Percentiles rank a stretch among this genome's conserved stretches.
Conservation (phyloP, 768 basidiomycete genomes). For the Kondoa subrosea region DNA sequence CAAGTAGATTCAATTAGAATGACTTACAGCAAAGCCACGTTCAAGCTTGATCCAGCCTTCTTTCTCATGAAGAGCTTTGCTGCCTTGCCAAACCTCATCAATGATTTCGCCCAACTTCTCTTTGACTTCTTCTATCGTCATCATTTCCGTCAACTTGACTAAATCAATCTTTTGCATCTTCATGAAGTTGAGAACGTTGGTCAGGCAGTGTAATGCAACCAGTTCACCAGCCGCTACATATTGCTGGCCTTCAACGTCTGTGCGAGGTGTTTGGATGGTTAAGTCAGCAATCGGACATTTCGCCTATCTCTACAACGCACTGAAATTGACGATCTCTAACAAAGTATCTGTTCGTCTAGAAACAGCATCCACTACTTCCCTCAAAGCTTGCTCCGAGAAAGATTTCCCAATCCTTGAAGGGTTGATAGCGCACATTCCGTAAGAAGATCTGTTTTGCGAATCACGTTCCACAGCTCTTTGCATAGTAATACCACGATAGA, state of each 20-base stretch:
- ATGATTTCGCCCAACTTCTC: constrained; percentile 90
- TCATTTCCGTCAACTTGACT: constrained; percentile 68
- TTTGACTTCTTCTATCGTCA: constrained; percentile 79
- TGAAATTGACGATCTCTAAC: constrained; percentile 96
- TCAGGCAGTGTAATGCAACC: constrained; percentile 76
- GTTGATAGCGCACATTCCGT: constrained; percentile 99
- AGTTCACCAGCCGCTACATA: constrained; percentile 98
- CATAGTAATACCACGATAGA: constrained; percentile 99
- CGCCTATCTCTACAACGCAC: no score
- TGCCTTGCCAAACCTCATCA: constrained; percentile 56
- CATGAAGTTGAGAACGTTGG: constrained; percentile 58
- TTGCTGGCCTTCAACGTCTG: constrained; percentile 73
- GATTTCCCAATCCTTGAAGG: constrained; percentile 84
- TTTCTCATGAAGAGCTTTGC: constrained; percentile 56
- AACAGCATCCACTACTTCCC: constrained; percentile 90
- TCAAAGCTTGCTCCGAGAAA: constrained; percentile 86
- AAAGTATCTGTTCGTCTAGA: constrained; percentile 56
- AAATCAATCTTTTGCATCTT: constrained; percentile 67
- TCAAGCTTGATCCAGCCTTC: constrained; percentile 87
- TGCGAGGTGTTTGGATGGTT: constrained; percentile 16
- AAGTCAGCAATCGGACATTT: background rate
- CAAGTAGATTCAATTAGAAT: no score
- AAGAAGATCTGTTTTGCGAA: constrained; percentile 76
- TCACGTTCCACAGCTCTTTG: constrained; percentile 97
- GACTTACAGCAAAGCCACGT: constrained; percentile 87